Base-by-base conservation (phyloP, 2,329 filamentous ascomycete genomes). In the Ceratocystis colombiana region DNA sequence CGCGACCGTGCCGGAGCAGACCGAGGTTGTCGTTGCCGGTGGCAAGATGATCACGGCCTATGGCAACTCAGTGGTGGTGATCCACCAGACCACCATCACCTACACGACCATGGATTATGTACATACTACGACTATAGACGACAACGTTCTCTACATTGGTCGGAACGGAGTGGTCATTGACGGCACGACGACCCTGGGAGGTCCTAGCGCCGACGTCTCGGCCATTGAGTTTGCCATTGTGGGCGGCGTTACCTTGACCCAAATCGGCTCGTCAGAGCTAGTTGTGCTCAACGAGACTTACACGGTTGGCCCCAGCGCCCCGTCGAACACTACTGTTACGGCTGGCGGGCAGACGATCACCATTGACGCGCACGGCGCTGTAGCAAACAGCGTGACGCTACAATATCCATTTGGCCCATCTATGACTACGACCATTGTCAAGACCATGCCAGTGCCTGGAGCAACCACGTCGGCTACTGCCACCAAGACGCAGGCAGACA, bases 161-260 rank as follows among this genome's bases (percentile, higher is more conserved):
- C 77, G 80, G 2, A 72, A 71, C 0, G 80, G 78, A 22, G 71
- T 82, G 5, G 69, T 75, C 1, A 71, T 79, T 1, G 76, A 74
- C 69, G 75, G 75, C 37, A 53, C 55, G 1, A 74, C 73, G 37
- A 78, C 76, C 0, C 66, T 82, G 0, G 80, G 80, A 20, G 80
- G 80, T 0, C 69, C 72, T 2, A 0, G 79, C 77, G 15, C 69
- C 70, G 2, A 63, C 72, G 1, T 73, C 71, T 1, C 10, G 10
- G 74, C 74, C 12, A 79, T 77, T 0, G 73, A 74, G 1, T 78
- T 76, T 70, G 78, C 78, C 55, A 77, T 82, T 66, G 76, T 81
- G 7, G 81, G 81, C 64, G 81, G 81, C 10, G 80, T 77, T 17
- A 82, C 81, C 2, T 74, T 83, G 64, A 81, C 79, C 17, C 76